phyloP scores from a whole-genome alignment of 179 eudicot genomes.

The Camellia oleifera region DNA sequence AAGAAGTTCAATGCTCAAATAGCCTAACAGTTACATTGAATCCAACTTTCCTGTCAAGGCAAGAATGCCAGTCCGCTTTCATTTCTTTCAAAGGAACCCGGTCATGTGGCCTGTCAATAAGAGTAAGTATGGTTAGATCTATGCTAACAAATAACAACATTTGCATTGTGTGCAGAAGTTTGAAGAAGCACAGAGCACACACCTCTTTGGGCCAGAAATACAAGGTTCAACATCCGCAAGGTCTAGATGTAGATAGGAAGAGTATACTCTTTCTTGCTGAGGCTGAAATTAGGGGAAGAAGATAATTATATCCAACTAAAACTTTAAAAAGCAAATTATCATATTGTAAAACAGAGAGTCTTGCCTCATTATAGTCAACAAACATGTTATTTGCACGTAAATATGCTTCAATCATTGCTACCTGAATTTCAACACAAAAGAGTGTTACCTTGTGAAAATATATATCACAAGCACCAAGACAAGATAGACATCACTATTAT shows the following conservation, averaged over 20 bases:
- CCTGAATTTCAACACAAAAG: constrained; percentile 23
- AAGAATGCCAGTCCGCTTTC: constrained; percentile 54
- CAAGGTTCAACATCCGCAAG: constrained; percentile 48
- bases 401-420: constrained; percentile 55
- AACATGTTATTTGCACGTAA: constrained; percentile 53
- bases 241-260: constrained; percentile 40
- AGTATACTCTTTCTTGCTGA: constrained; percentile 43
- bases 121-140: neutral
- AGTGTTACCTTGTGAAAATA: neutral
- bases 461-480: neutral
- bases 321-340: neutral
- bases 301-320: neutral
- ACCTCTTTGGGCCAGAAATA: constrained; percentile 55
- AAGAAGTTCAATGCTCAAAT: neutral
- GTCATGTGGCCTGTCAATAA: constrained; percentile 44
- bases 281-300: constrained; percentile 29
- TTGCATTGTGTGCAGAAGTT: neutral
- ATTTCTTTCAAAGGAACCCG: constrained; percentile 50
- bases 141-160: too few species aligned
- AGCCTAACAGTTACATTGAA: constrained; percentile 33
- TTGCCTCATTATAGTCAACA: constrained; percentile 49
- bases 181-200: neutral
- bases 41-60: constrained; percentile 52
- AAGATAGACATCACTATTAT: neutral
- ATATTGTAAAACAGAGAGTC: neutral